Evolutionary conservation across 2,329 filamentous ascomycete genomes (phyloP), one percentile per base, ranked within the genome.

Genomic region (Aspergillus sp.): DNA sequence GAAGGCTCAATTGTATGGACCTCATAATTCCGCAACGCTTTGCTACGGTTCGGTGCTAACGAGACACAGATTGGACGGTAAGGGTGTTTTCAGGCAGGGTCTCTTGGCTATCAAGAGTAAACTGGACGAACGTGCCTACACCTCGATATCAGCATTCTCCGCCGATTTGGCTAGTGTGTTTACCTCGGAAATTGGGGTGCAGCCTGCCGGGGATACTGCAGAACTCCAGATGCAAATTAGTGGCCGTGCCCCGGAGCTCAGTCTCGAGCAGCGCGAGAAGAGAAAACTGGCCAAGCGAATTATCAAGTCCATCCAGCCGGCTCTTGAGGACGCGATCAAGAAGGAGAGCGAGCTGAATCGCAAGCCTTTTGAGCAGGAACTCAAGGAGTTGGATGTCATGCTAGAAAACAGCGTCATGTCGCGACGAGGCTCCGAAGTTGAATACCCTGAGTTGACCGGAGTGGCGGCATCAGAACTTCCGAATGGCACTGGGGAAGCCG

Each of bases 251-350:
- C 70, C 73, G 6, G 74, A 77, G 50, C 69, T 75, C 43, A 72
- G 67, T 51, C 55, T 79, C 9, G 90, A 95, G 62, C 84, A 90
- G 54, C 88, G 89, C 52, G 89, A 95, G 60, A 85, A 88, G 55
- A 88, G 89, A 63, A 88, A 87, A 61, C 76, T 95, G n/a, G 90
- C 89, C 20, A 96, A 95, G 72, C 84, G 91, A 22, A 95, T 96
- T 55, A 81, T 95, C 59, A 95, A 90, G 68, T 84, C 86, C 1
- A 81, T 95, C 30, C 89, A 95, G 67, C 85, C 88, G 13, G 80
- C 85, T 42, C 77, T 96, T 3, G 88, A 96, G 68, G 80, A 83
- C 50, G 90, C 90, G 0, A 74, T 91, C 44, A 82, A 81, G 49
- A 89, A 89, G 50, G 93, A 97, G 69, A 86, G 89, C n/a, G 89